Evolutionary conservation across 1,284 basidiomycete species (phyloP).

Genomic region (Veloporphyrellus conicus): DNA sequence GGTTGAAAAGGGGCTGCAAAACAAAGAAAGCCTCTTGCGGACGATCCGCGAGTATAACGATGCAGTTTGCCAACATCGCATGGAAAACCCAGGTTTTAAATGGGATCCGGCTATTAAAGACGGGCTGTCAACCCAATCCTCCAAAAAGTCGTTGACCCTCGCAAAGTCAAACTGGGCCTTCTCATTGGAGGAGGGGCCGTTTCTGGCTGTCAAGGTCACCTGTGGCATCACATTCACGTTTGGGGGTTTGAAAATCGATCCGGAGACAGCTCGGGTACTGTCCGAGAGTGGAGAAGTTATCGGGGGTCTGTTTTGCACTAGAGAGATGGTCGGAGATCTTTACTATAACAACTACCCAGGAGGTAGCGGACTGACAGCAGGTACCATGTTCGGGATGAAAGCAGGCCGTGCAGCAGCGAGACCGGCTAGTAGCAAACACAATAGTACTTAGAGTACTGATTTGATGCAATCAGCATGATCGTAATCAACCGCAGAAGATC

Average conservation of each 20-base stretch:
- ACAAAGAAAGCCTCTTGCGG: constrained; percentile 40
- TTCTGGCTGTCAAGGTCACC: constrained; percentile 60
- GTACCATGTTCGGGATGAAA: constrained; percentile 62
- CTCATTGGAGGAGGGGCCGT: constrained; percentile 47
- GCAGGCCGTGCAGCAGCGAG: constrained; percentile 49
- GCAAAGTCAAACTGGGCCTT: constrained; percentile 62
- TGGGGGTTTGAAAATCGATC: constrained; percentile 59
- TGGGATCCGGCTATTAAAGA: constrained; percentile 68
- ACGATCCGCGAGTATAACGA: constrained; percentile 51
- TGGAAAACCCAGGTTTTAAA: constrained; percentile 32
- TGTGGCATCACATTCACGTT: constrained; percentile 72
- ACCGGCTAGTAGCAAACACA: constrained; percentile 1
- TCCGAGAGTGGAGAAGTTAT: constrained; percentile 41
- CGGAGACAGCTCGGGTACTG: constrained; percentile 49
- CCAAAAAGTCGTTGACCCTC: constrained; percentile 32
- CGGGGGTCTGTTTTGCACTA: constrained; percentile 56
- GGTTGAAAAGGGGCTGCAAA: constrained; percentile 42
- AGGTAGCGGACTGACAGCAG: constrained; percentile 63
- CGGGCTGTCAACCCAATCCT: constrained; percentile 46
- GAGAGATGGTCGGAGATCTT: constrained; percentile 63
- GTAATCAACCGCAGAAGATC: neutral
- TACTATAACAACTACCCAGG: constrained; percentile 65
- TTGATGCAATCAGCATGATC: neutral
- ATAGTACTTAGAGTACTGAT: neutral
- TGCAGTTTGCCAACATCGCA: constrained; percentile 39